Conservation (phyloP, 2,329 filamentous ascomycete genomes). For the Phoma herbarum region DNA sequence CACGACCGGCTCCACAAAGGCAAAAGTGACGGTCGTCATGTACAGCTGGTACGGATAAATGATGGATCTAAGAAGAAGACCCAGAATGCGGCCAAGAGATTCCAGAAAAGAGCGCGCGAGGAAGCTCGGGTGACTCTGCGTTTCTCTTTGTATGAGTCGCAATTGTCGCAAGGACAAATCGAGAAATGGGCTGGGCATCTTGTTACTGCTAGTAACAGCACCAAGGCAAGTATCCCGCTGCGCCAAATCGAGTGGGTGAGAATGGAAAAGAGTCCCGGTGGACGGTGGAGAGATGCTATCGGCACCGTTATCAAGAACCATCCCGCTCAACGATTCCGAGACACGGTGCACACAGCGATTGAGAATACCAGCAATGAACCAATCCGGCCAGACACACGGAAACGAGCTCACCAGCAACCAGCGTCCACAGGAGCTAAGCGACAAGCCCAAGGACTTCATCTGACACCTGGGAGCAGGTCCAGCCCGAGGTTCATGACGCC, state of each 20-base stretch:
- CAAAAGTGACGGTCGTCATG: conserved; percentile 18
- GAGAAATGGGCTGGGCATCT: conserved; percentile 25
- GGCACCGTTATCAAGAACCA: no score
- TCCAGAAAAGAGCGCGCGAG: conserved; percentile 4
- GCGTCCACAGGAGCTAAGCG: no score
- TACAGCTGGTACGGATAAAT: conserved; percentile 26
- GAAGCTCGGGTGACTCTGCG: conserved; percentile 22
- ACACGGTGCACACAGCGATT: no score
- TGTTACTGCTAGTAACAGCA: conserved; percentile 11
- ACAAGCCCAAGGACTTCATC: no score
- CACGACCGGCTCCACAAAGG: conserved; percentile 26
- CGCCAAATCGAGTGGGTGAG: conserved; percentile 35
- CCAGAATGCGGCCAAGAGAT: conserved; percentile 4
- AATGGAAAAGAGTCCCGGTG: conserved; percentile 19
- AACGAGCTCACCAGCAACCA: no score
- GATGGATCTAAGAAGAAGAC: conserved; percentile 5
- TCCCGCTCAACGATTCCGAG: no score
- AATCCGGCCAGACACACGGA: no score
- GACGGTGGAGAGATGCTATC: no score
- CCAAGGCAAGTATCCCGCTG: conserved; percentile 19
- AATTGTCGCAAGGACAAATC: conserved; percentile 19
- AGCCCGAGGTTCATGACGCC: no score
- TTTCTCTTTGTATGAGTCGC: conserved; percentile 12
- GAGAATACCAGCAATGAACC: no score
- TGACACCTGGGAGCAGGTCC: no score